Evolutionary conservation across 352 stramenopile species (phyloP).

Genomic region (Pythium periplocum): DNA sequence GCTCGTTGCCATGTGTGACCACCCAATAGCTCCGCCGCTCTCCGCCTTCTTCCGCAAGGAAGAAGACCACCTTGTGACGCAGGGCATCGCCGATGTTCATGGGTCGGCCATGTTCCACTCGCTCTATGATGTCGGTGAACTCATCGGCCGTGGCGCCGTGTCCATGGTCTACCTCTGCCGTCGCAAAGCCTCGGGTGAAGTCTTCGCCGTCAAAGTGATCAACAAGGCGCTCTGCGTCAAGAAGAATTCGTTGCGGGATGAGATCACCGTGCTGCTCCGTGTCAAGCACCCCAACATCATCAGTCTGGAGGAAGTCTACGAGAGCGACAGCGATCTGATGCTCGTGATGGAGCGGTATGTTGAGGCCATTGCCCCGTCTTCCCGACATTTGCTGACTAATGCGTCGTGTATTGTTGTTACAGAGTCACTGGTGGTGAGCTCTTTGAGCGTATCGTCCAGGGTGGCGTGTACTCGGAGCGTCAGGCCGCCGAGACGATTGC

Average conservation of each 20-base stretch:
- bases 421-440: constrained; percentile 82
- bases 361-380: too few species aligned
- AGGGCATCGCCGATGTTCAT: constrained; percentile 78
- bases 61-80: constrained; percentile 77
- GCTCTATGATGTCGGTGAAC: constrained; percentile 82
- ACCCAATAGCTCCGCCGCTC: constrained; percentile 57
- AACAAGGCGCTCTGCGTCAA: constrained; percentile 85
- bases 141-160: constrained; percentile 77
- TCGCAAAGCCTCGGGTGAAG: constrained; percentile 71
- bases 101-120: constrained; percentile 84
- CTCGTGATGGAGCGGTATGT: constrained; percentile 82
- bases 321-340: constrained; percentile 83
- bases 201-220: constrained; percentile 86
- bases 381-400: background rate
- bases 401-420: background rate
- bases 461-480: constrained; percentile 79
- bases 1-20: background rate
- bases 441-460: constrained; percentile 79
- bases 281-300: constrained; percentile 88
- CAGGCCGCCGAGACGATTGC: constrained; percentile 67
- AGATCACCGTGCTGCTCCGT: constrained; percentile 82
- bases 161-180: constrained; percentile 84
- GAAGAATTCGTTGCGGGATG: constrained; percentile 83
- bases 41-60: constrained; percentile 88
- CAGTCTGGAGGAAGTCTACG: constrained; percentile 81